Evolutionary conservation across 2,329 filamentous ascomycete genomes (phyloP), one percentile per base, ranked within the genome.

Genomic region (Apiospora rasikravindrae): DNA sequence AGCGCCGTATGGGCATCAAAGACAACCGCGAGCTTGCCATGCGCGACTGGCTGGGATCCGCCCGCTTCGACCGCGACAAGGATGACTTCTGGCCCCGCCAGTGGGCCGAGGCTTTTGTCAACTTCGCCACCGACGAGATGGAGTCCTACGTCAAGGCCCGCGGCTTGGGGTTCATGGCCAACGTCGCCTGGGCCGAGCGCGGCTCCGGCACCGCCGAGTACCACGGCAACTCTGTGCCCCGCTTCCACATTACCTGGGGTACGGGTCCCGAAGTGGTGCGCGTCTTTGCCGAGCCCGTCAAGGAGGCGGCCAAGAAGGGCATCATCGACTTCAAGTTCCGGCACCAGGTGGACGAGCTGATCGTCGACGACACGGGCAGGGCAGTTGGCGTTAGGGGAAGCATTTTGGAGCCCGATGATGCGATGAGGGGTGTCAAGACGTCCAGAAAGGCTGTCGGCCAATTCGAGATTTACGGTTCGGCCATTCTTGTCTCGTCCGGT

Each of bases 221-320:
- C 2, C 89, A 91, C 76, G 89, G 89, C 6, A 91, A 91, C 77
- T 88, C 88, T 16, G 89, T 91, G 1, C 89, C 89, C 2, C 79
- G 89, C n/a, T 91, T 91, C 77, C 89, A 91, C 77, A 72, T 91
- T 42, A 87, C 87, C 0, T 91, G 89, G 89, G 89, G 89, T 2
- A 87, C 88, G 0, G 89, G 89, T 0, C 89, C 89, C 4, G 89
- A 90, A 78, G 83, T 90, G 0, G 88, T 91, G 69, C 82, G 87
- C 22, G 82, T 88, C 3, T 91, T 91, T 75, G 82, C 80, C 2
- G 88, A 90, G 69, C 89, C 89, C 1, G 88, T 90, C 4, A 78
- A 82, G 71, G 84, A 81, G 73, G 88, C 88, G 0, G 88, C 84
- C 47, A 83, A 85, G 77, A 85, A 85, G 69, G 88, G 89, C 0